Evolutionary conservation across 2,329 filamentous ascomycete species (phyloP).

Genomic region (Penicillium sp.): DNA sequence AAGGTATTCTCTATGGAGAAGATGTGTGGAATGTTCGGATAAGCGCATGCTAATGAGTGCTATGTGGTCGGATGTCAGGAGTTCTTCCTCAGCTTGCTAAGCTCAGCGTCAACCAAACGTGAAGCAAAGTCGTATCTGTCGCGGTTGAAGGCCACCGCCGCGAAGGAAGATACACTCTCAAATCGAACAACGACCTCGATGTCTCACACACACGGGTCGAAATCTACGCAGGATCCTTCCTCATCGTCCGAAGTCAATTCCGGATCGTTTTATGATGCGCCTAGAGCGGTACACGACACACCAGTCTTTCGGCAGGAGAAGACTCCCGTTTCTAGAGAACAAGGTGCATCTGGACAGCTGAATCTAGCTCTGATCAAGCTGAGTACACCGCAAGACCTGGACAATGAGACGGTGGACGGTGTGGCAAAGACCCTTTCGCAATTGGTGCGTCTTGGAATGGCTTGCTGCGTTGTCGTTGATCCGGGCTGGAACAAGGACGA

Average conservation of each 20-base stretch:
- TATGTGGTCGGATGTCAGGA: conserved; percentile 48
- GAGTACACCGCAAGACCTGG: conserved; percentile 63
- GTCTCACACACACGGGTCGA: conserved; percentile 22
- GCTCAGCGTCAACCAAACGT: conserved; percentile 82
- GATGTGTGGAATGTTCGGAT: background rate
- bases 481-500: conserved; percentile 45
- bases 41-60: background rate
- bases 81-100: conserved; percentile 78
- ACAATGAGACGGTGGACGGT: conserved; percentile 63
- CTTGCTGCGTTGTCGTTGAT: conserved; percentile 77
- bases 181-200: conserved; percentile 13
- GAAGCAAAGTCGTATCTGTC: conserved; percentile 89
- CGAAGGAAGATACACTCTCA: conserved; percentile 24
- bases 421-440: conserved; percentile 80
- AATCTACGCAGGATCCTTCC: conserved; percentile 7
- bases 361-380: conserved; percentile 86
- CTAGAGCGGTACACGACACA: conserved; percentile 52
- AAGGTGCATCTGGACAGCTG: conserved; percentile 44
- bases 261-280: conserved; percentile 54
- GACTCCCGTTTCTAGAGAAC: conserved; percentile 35
- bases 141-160: conserved; percentile 59
- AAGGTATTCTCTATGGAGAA: conserved; percentile 20
- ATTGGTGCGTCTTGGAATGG: conserved; percentile 72
- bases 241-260: conserved; percentile 51
- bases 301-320: conserved; percentile 55